Conservation (phyloP, 345 rosid genomes). For the Trapa incisa region DNA sequence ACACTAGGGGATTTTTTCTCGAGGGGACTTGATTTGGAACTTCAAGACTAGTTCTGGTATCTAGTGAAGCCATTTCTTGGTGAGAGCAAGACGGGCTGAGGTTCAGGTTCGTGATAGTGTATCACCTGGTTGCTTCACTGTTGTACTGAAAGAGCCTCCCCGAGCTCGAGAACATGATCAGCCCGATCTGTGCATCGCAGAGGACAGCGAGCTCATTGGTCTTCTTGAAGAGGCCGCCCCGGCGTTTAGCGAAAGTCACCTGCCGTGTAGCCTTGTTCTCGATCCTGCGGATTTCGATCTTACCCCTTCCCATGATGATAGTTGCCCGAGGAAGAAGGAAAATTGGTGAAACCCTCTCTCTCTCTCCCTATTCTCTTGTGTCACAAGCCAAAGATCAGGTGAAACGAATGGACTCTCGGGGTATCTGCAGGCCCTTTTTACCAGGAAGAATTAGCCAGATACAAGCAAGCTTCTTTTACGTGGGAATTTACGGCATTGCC, state of each 20-base stretch:
- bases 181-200: conserved; percentile 6
- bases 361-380: not conserved
- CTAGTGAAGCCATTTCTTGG: not conserved
- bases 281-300: conserved; percentile 6
- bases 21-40: not conserved
- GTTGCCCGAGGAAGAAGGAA: not conserved
- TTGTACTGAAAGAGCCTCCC: conserved; percentile 3
- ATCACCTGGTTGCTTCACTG: conserved; percentile 3
- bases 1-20: not conserved
- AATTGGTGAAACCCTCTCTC: not conserved
- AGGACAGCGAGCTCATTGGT: conserved; percentile 4
- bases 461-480: no score
- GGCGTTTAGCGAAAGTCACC: conserved; percentile 3
- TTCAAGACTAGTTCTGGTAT: not conserved
- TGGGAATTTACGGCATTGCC: no score
- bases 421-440: no score
- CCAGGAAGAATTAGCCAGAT: no score
- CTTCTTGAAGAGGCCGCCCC: conserved; percentile 7
- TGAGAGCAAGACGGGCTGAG: not conserved
- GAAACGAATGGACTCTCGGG: not conserved
- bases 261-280: conserved; percentile 6
- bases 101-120: no score
- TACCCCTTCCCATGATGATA: conserved; percentile 4
- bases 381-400: not conserved
- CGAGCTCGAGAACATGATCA: conserved; percentile 4